These are phyloP conservation scores for Yueomyces sp. DNA, from an alignment of 1,139 yeast species.

Conservation along the genomic window DNA sequence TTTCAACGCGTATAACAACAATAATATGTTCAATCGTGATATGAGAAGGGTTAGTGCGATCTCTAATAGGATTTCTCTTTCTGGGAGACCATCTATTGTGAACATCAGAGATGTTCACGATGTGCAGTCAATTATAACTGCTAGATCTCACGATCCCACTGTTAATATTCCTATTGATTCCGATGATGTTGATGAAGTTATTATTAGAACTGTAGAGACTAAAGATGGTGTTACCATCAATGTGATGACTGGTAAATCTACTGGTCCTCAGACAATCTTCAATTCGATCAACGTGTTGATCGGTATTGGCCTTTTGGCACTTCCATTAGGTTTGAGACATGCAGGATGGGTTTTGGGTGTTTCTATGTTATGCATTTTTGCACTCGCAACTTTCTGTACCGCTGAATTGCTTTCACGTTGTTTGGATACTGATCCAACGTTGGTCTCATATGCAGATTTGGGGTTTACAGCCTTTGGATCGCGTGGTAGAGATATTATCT, in stretches of 20 bases:
- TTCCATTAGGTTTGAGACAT: conserved; percentile 67
- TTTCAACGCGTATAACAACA: background rate
- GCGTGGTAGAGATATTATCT: conserved; percentile 49
- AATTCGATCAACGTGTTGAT: conserved; percentile 76
- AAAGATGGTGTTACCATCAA: conserved; percentile 65
- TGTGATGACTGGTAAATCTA: conserved; percentile 70
- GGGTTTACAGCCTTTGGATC: conserved; percentile 66
- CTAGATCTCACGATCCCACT: background rate
- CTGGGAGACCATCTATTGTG: background rate
- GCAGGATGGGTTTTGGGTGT: conserved; percentile 75
- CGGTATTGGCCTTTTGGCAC: conserved; percentile 76
- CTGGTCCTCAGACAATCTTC: conserved; percentile 79
- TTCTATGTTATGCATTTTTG: conserved; percentile 39
- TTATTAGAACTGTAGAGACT: conserved; percentile 55
- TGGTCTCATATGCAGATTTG: conserved; percentile 81
- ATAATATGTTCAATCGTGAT: background rate
- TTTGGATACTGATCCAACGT: conserved; percentile 60
- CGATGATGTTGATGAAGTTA: conserved; percentile 27
- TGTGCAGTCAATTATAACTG: background rate
- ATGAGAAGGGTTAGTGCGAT: background rate
- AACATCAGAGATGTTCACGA: background rate
- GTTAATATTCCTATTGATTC: conserved; percentile 14
- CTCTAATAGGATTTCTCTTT: background rate
- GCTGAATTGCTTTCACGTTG: conserved; percentile 55
- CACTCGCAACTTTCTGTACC: conserved; percentile 52